These are phyloP conservation scores for Penicillium chermesinum DNA, from an alignment of 495 filamentous ascomycete genomes.

Conservation along the genomic window DNA sequence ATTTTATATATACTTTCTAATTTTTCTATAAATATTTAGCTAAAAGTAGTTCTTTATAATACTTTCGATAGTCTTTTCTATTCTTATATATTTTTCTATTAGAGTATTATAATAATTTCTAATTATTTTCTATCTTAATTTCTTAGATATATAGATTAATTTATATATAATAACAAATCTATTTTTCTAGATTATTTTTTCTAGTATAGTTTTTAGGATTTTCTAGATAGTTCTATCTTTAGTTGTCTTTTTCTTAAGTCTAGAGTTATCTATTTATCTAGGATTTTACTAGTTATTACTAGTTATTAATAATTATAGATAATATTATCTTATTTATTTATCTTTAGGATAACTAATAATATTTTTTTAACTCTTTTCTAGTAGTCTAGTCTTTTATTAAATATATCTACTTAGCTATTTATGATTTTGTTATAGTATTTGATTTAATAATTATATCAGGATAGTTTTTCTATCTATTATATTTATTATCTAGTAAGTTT, in stretches of 20 bases:
- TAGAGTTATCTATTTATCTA: background rate
- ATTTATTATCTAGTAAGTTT: background rate
- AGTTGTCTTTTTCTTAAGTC: background rate
- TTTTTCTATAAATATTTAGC: background rate
- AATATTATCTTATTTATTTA: background rate
- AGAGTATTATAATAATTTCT: slow-evolving; percentile 3
- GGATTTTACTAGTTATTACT: background rate
- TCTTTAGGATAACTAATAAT: background rate
- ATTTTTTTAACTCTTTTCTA: background rate
- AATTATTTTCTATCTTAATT: background rate
- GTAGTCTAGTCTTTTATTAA: background rate
- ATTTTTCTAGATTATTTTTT: background rate
- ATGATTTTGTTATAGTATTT: background rate
- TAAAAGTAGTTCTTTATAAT: slow-evolving; percentile 5
- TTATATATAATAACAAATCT: background rate
- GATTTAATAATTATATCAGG: background rate
- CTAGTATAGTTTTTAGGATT: background rate
- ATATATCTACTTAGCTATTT: background rate
- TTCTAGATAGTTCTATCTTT: background rate
- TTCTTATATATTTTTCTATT: slow-evolving; percentile 3
- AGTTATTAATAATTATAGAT: background rate
- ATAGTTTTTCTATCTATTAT: background rate
- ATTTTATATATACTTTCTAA: background rate
- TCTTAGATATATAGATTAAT: background rate
- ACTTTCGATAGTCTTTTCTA: slow-evolving; percentile 6